These are phyloP conservation scores for Erigeron philadelphicus DNA, from an alignment of 140 eudicot species.

Conservation along the genomic window DNA sequence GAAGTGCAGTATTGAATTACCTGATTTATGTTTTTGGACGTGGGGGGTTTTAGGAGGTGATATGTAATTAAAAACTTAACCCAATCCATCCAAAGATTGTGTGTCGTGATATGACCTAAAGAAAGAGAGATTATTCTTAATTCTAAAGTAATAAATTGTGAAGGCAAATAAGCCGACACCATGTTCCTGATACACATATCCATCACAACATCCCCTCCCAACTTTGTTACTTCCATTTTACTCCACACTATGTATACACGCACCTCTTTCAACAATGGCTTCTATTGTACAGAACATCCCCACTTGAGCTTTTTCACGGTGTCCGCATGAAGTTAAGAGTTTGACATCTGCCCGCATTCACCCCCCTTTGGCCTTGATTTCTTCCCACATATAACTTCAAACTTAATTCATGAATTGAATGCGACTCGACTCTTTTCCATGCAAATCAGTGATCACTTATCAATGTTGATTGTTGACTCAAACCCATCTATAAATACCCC, in stretches of 20 bases:
- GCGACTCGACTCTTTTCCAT: slow-evolving; percentile 35
- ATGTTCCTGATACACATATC: slow-evolving; percentile 47
- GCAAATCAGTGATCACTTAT: slow-evolving; percentile 42
- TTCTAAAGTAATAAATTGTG: slow-evolving; percentile 30
- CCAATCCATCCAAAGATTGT: too few relatives aligned
- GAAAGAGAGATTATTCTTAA: not conserved
- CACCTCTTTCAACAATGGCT: not conserved
- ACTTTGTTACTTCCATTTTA: slow-evolving; percentile 8
- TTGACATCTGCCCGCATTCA: slow-evolving; percentile 32
- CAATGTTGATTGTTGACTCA: slow-evolving; percentile 32
- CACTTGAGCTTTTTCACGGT: slow-evolving; percentile 20
- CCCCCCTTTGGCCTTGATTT: slow-evolving; percentile 30
- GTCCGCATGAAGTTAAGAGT: slow-evolving; percentile 1
- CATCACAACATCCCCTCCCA: slow-evolving; percentile 40
- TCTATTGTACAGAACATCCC: slow-evolving; percentile 22
- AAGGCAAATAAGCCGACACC: slow-evolving; percentile 43
- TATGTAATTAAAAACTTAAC: too few relatives aligned
- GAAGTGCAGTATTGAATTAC: too few relatives aligned
- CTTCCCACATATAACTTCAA: not conserved
- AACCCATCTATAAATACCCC: slow-evolving; percentile 38
- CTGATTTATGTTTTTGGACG: too few relatives aligned
- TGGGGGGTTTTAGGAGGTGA: too few relatives aligned
- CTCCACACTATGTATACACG: too few relatives aligned
- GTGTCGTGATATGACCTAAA: not conserved
- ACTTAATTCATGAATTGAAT: slow-evolving; percentile 2